phyloP scores from a whole-genome alignment of 2,329 filamentous ascomycete species.

The Fusarium tuaranense region DNA sequence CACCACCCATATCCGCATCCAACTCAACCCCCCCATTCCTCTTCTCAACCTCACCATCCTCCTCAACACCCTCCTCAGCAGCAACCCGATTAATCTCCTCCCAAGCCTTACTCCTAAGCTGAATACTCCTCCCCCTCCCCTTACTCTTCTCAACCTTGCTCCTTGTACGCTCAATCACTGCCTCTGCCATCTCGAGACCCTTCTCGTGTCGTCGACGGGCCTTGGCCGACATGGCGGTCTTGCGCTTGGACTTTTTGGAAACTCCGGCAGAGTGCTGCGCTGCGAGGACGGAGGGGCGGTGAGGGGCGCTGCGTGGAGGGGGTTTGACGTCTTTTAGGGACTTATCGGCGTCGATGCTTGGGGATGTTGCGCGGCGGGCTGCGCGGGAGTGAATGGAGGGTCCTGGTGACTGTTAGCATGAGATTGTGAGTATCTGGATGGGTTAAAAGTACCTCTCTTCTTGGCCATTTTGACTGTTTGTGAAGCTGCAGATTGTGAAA shows the following conservation, averaged over 20 bases:
- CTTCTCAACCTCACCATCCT: conserved; percentile 40
- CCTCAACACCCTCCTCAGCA: conserved; percentile 34
- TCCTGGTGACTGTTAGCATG: conserved; percentile 53
- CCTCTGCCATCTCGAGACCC: conserved; percentile 69
- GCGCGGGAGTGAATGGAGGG: conserved; percentile 79
- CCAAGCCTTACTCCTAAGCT: conserved; percentile 66
- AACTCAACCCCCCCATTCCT: conserved; percentile 44
- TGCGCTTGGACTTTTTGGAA: conserved; percentile 73
- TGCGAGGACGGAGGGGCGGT: conserved; percentile 75
- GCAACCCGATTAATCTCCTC: conserved; percentile 66
- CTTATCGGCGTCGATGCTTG: conserved; percentile 78
- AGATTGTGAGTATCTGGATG: accelerated
- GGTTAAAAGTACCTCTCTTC: conserved; percentile 42
- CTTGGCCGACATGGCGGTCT: conserved; percentile 65
- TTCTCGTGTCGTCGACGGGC: conserved; percentile 68
- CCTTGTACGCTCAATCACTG: conserved; percentile 68
- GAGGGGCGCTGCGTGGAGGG: conserved; percentile 54
- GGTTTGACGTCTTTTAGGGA: conserved; percentile 71
- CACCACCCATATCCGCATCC: conserved; percentile 52
- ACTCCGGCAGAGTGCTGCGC: conserved; percentile 76
- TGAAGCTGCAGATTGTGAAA: background rate
- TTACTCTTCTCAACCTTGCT: conserved; percentile 68
- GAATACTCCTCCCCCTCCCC: conserved; percentile 58
- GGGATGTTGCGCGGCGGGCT: conserved; percentile 77
- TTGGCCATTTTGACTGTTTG: conserved; percentile 46